A percentile compares a stretch with the other conserved stretches of the same genome.
Evolutionary conservation across 352 stramenopile species (phyloP).

Genomic region (Globisporangium iwayamae): DNA sequence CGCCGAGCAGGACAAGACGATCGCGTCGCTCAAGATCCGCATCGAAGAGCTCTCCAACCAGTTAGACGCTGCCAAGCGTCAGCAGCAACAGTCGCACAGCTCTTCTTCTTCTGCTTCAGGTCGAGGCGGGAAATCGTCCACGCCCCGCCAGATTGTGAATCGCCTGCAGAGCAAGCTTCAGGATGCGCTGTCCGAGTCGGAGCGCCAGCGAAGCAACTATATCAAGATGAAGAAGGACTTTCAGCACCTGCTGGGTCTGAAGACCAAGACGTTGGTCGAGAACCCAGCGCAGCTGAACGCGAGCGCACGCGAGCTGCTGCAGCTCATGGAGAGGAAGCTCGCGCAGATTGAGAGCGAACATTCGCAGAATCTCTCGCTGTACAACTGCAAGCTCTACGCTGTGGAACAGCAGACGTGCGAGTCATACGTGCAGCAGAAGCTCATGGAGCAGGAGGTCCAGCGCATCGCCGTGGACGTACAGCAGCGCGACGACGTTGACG

Average conservation of each 20-base stretch:
- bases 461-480: constrained; percentile 34
- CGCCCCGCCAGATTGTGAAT: constrained; percentile 21
- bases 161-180: constrained; percentile 36
- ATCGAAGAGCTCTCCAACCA: constrained; percentile 38
- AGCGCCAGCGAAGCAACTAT: constrained; percentile 41
- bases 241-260: constrained; percentile 36
- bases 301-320: constrained; percentile 30
- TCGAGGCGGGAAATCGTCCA: constrained; percentile 4
- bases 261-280: constrained; percentile 37
- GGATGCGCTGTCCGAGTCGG: constrained; percentile 37
- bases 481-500: constrained; percentile 46
- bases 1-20: constrained; percentile 49
- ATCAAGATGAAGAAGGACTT: constrained; percentile 46
- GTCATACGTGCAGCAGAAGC: constrained; percentile 40
- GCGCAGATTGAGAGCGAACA: constrained; percentile 40
- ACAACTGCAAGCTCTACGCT: constrained; percentile 49
- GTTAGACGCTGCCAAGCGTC: constrained; percentile 10
- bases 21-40: constrained; percentile 35
- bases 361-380: constrained; percentile 29
- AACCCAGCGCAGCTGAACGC: constrained; percentile 30
- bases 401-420: constrained; percentile 53
- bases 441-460: constrained; percentile 44
- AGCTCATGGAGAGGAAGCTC: constrained; percentile 42
- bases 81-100: neutral
- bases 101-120: neutral